A percentile compares a stretch with the other conserved stretches of the same genome.
phyloP scores from a whole-genome alignment of 2,329 filamentous ascomycete genomes.

The Neofusicoccum parvum region DNA sequence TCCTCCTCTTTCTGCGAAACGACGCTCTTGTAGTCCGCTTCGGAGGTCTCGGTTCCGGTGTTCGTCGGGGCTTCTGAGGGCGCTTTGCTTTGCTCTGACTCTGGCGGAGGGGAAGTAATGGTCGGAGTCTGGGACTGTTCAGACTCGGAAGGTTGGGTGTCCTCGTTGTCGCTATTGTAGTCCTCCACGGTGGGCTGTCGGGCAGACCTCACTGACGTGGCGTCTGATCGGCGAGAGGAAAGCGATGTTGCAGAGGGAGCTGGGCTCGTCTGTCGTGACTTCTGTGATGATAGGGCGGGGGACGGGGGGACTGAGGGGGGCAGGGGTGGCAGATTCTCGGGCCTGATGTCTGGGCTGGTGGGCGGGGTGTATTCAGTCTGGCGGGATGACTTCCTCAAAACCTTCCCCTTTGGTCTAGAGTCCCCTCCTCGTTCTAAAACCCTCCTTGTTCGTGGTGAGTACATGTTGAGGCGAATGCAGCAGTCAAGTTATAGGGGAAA shows the following conservation, averaged over 20 bases:
- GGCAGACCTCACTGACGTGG: slow-evolving; percentile 17
- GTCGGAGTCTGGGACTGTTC: background rate
- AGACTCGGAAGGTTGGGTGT: background rate
- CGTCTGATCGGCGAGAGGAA: slow-evolving; percentile 9
- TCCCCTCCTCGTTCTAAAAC: slow-evolving; percentile 19
- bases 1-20: background rate
- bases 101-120: background rate
- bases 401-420: slow-evolving; percentile 16
- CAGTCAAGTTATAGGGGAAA: slow-evolving; percentile 8
- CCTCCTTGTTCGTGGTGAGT: slow-evolving; percentile 17
- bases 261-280: slow-evolving; percentile 15
- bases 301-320: slow-evolving; percentile 13
- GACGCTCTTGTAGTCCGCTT: background rate
- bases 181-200: slow-evolving; percentile 20
- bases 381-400: slow-evolving; percentile 11
- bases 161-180: slow-evolving; percentile 18
- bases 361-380: slow-evolving; percentile 19
- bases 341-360: slow-evolving; percentile 17
- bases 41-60: background rate
- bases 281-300: slow-evolving; percentile 11
- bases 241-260: background rate
- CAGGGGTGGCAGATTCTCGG: slow-evolving; percentile 16
- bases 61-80: background rate
- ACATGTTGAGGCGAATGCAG: slow-evolving; percentile 3
- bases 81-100: background rate